These are phyloP conservation scores for Wickerhamiella occidentalis DNA, from an alignment of 805 yeast genomes.

Conservation along the genomic window DNA sequence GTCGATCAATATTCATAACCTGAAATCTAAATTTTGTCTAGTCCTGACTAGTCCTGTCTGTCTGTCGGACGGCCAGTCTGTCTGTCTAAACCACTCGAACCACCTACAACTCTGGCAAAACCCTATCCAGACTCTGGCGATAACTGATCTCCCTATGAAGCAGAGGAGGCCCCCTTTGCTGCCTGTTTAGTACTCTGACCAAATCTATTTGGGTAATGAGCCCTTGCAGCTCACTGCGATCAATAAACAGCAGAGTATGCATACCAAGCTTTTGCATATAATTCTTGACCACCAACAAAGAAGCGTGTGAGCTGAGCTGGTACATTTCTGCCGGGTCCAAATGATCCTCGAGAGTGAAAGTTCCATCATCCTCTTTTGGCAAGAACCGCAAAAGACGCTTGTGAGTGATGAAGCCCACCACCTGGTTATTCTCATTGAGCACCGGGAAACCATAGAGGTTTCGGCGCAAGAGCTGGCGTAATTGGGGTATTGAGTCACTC, in stretches of 20 bases:
- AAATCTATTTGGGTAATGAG: conserved; percentile 11
- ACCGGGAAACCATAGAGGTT: conserved; percentile 11
- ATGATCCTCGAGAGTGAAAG: not conserved
- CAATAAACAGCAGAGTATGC: conserved; percentile 10
- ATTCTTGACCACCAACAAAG: not conserved
- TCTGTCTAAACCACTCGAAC: too few species aligned
- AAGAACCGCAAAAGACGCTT: not conserved
- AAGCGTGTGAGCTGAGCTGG: conserved; percentile 3
- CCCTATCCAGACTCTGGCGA: conserved; percentile 7
- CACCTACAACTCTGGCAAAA: conserved; percentile 8
- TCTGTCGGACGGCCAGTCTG: too few species aligned
- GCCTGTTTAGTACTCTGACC: not conserved
- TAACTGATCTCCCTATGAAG: conserved; percentile 12
- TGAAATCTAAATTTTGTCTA: too few species aligned
- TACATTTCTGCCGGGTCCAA: conserved; percentile 4
- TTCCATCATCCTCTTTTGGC: conserved; percentile 7
- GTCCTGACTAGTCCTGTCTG: too few species aligned
- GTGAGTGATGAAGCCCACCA: conserved; percentile 9
- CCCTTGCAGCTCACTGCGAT: conserved; percentile 11
- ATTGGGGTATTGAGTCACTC: conserved; percentile 6
- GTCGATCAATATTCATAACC: too few species aligned
- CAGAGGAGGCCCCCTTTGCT: conserved; percentile 8
- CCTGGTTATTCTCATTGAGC: conserved; percentile 6
- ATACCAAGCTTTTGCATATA: conserved; percentile 9
- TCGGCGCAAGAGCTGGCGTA: not conserved